phyloP scores from a whole-genome alignment of 2,329 filamentous ascomycete genomes.

The Pseudogymnoascus sp. region DNA sequence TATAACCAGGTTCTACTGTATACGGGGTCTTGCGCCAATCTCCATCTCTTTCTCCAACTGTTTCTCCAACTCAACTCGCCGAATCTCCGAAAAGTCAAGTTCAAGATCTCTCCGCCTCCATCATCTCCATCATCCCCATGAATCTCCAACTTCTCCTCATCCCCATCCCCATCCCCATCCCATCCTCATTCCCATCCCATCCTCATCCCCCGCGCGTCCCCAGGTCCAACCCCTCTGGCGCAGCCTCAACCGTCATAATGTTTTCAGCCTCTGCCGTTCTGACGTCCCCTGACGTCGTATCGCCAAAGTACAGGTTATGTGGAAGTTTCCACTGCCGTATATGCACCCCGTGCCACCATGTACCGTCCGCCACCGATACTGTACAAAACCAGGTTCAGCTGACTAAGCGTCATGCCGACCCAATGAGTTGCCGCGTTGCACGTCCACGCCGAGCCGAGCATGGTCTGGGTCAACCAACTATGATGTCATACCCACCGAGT shows the following conservation, averaged over 20 bases:
- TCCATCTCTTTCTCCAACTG: background rate
- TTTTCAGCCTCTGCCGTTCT: slow-evolving; percentile 1
- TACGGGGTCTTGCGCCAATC: background rate
- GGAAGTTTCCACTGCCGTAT: slow-evolving; percentile 40
- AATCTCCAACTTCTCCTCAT: slow-evolving; percentile 2
- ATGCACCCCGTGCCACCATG: slow-evolving; percentile 50
- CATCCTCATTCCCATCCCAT: background rate
- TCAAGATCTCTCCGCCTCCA: background rate
- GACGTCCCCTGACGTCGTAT: slow-evolving; percentile 1
- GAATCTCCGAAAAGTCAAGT: background rate
- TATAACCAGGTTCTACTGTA: no score
- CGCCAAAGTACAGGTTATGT: background rate
- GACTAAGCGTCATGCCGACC: background rate
- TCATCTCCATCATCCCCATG: background rate
- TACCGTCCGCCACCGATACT: slow-evolving; percentile 27
- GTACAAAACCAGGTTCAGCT: background rate
- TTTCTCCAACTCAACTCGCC: slow-evolving; percentile 4
- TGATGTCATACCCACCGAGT: slow-evolving; percentile 3
- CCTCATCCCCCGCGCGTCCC: background rate
- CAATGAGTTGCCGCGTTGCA: background rate
- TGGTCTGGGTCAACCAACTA: background rate
- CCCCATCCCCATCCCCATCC: background rate
- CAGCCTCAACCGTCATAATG: background rate
- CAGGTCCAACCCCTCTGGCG: background rate
- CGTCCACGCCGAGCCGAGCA: background rate